Percentiles rank a stretch among this genome's conserved stretches.
phyloP scores from a whole-genome alignment of 1,284 basidiomycete genomes.

The Ganoderma resinaceum region DNA sequence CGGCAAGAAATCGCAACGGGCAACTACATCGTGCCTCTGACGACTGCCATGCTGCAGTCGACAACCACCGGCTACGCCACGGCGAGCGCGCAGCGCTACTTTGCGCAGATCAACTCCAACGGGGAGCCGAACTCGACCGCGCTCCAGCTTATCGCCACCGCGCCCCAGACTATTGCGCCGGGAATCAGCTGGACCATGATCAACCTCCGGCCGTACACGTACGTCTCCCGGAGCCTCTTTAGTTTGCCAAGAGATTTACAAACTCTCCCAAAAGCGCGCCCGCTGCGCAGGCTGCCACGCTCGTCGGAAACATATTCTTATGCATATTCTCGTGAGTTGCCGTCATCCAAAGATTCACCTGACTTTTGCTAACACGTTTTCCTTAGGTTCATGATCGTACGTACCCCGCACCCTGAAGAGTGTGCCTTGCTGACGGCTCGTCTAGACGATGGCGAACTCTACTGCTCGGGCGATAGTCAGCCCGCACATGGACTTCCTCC shows the following conservation, averaged over 20 bases:
- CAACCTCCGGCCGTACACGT: slow-evolving; percentile 57
- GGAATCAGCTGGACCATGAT: slow-evolving; percentile 45
- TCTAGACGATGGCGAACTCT: slow-evolving; percentile 50
- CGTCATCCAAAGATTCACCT: not conserved
- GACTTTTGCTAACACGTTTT: not conserved
- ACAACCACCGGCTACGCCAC: slow-evolving; percentile 38
- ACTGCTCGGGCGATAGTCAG: slow-evolving; percentile 50
- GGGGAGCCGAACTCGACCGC: slow-evolving; percentile 48
- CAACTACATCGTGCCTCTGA: slow-evolving; percentile 41
- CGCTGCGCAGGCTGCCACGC: slow-evolving; percentile 57
- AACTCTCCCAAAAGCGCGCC: slow-evolving; percentile 41
- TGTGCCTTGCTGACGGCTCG: slow-evolving; percentile 35
- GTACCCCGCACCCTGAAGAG: slow-evolving; percentile 40
- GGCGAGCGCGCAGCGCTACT: slow-evolving; percentile 38
- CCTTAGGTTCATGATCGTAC: slow-evolving; percentile 31
- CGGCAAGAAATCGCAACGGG: slow-evolving; percentile 42
- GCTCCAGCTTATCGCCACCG: slow-evolving; percentile 46
- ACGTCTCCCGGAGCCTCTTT: slow-evolving; percentile 6
- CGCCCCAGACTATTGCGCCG: slow-evolving; percentile 53
- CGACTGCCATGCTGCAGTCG: slow-evolving; percentile 34
- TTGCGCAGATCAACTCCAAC: slow-evolving; percentile 39
- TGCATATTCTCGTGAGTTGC: slow-evolving; percentile 49
- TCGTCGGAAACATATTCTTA: slow-evolving; percentile 59
- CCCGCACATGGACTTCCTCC: slow-evolving; percentile 47
- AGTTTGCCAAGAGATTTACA: not conserved